Evolutionary conservation across 805 yeast genomes (phyloP), one percentile per base, ranked within the genome.

Genomic region (Candida dendrica): DNA sequence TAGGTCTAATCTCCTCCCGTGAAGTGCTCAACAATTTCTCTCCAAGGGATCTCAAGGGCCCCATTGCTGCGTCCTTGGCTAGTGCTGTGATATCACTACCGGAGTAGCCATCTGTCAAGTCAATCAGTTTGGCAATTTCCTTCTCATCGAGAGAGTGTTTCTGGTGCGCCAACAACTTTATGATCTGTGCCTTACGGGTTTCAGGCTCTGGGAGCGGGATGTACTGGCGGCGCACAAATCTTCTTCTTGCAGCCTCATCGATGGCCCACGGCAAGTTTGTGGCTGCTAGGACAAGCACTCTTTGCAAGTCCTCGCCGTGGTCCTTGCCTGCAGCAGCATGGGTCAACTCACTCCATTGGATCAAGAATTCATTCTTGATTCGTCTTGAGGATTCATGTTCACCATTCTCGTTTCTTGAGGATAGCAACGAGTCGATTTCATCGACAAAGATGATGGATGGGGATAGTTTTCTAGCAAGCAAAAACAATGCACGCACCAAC

Each of bases 61-160:
- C 96, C 97, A 91, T 91, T 1, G 98, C 98, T 3, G 97, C 95
- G 57, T 91, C 98, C 62, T 93, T 93, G 2, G 98, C 96, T 47
- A 91, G 66, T 1, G 97, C 95, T 0, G 98, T 93, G 38, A 91
- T 77, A 62, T 91, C 98, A 49, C 95, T 82, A 1, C 98, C 98
- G 13, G 96, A 86, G 60, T 82, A 88, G 1, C 88, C 93, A n/a
- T 81, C 79, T 0, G 96, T 87, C 49, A 84, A 52, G 10, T 68
- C 68, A 29, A 86, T 77, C 18, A 91, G 69, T 34, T 68, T 67
- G 6, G 70, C 74, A 45, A 77, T 71, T 45, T 91, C 96, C 6
- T 60, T 69, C 1, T 77, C 85, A 6, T 77, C 61, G 16, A 93
- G 61, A 47, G 82, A 77, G 46, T 84, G 82, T 27, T 58, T 59